Base-by-base conservation (phyloP, 2,329 filamentous ascomycete species). In the Fonsecaea monophora region DNA sequence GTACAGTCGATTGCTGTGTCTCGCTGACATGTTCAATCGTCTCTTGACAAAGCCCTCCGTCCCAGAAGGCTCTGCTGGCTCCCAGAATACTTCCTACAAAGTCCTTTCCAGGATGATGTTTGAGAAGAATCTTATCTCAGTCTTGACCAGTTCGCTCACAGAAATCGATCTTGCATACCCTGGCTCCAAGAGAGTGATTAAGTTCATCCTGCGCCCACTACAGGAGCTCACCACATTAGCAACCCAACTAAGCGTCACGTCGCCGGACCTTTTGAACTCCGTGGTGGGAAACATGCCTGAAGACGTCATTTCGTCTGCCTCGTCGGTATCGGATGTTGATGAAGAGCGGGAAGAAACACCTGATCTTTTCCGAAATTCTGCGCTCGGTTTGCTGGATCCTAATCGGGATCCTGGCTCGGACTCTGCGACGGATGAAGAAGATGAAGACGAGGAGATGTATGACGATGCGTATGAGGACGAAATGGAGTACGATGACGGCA, bases 141-240 rank as follows among this genome's bases (percentile, higher is more conserved):
- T 94, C 56, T 81, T 99, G 66, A 98, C 95, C 1, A 87, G 89
- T 12, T 96, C 96, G 0, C 94, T 99, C 73, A 92, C 95, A 18
- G 96, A 99, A 74, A 90, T 99, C 67, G 95, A 97, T 76, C 86
- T 99, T 68, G 96, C 96, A 72, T 97, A 96, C 78, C 94, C 94
- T 0, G 90, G 92, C 32, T 92, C 96, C 15, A 97, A 96, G 82
- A 89, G 94, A 55, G 94, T 94, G 13, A 92, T 99, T 74, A 99
- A 98, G 81, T 96, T 97, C 78, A 97, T 99, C 61, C 84, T 99
- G 54, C 90, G 92, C 42, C 94, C 96, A 2, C 84, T 99, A 25
- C 92, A 94, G 74, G 89, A 91, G 64, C 83, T 99, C 48, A 97
- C 94, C 0, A 90, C 90, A 70, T 94, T 94, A 10, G 95, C 93